Base-by-base conservation (phyloP, 2,329 filamentous ascomycete species). In the Macroventuria anomochaeta region DNA sequence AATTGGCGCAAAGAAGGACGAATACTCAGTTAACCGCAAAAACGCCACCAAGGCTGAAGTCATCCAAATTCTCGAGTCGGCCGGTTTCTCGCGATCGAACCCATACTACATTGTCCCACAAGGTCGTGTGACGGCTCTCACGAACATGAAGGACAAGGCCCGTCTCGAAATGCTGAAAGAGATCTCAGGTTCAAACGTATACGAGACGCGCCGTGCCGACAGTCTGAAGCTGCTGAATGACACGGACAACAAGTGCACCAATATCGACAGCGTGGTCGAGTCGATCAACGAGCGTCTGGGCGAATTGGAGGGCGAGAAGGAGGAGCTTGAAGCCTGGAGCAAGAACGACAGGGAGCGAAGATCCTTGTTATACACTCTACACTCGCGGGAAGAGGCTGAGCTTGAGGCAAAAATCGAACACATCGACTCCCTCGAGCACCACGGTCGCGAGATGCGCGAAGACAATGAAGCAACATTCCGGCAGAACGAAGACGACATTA, bases 71-170 rank as follows among this genome's bases (percentile, higher is more conserved):
- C 84, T 99, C 34, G 95, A 99, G 75, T 96, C 92, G 7, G 95
- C 95, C 12, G 95, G 95, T 17, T 97, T 99, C 76, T 97, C 93
- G 57, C 87, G 92, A 62, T 96, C 93, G 52, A 99, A 99, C 73
- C 95, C 95, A 21, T 99, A 97, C 81, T 99, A 99, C 75, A 99
- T 99, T 67, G 96, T 99, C 2, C 95, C 96, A 0, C 95, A 99
- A 75, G 95, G 95, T 47, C 91, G 95, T 70, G 93, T 99, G 55
- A 97, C 95, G 0, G 88, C 91, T 20, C 81, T 99, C 70, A 99
- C 95, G 37, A 99, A 97, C 74, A 99, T 99, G 95, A 97, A 97
- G 76, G 95, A 99, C 74, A 87, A 88, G 1, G 93, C 97, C 73
- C 86, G 95, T 46, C 78, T 99, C 58, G 93, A 89, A 63, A 80